Evolutionary conservation across 495 filamentous ascomycete genomes (phyloP), one percentile per base, ranked within the genome.

Genomic region (Emericellopsis terricola): DNA sequence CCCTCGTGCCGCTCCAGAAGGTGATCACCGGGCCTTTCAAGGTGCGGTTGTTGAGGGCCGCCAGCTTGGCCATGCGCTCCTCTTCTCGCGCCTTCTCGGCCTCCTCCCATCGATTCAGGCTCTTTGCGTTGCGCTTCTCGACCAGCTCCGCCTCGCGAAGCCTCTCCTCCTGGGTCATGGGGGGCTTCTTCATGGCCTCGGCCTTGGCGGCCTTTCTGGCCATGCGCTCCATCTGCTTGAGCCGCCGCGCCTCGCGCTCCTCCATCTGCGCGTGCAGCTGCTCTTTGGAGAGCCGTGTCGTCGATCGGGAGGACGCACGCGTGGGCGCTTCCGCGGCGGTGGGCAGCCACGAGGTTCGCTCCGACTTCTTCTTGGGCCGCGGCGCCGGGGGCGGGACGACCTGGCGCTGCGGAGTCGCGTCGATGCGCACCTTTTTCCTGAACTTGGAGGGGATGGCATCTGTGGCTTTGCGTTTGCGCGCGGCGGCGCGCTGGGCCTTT

Each of bases 71-170:
- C 48, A 69, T 62, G 45, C 82, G 63, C 51, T 87, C 82, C 47
- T 89, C 83, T 17, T 81, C 76, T 39, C 86, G 71, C 45, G 71
- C 68, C 57, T 80, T 81, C 58, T 97, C 89, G 10, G 76, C 76
- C 49, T 82, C 78, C 54, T 96, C 87, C 87, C 89, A 97, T 26
- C 78, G 68, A 45, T 84, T 92, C 44, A 97, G 54, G 59, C 82
- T 94, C 62, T 87, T 92, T 33, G 76, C 68, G 45, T 94, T 97
- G 38, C 69, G 59, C 52, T 74, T 73, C 51, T 94, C 87, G 19
- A 85, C 71, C 43, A 75, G 59, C 17, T 75, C 84, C 15, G 87
- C 89, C 50, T 92, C 81, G 9, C 70, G 72, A 27, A 97, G 60
- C 21, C 82, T 75, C 39, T 94, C 76, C n/a, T 63, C 80, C 50